These are phyloP conservation scores for Hemileccinum rubropunctum DNA, from an alignment of 768 basidiomycete species.

Conservation along the genomic window DNA sequence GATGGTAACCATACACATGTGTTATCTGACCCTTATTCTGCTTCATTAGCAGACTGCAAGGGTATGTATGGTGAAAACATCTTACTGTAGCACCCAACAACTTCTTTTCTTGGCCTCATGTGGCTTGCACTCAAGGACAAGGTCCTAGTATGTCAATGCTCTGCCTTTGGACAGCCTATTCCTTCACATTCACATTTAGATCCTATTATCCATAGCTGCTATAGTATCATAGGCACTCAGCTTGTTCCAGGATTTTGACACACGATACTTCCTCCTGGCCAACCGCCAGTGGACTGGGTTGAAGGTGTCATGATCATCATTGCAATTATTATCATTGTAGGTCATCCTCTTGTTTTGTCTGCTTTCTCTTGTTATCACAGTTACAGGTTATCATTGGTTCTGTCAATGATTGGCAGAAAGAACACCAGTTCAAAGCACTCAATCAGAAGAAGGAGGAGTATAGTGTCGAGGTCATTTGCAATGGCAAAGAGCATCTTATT, in stretches of 20 bases:
- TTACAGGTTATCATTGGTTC: constrained; percentile 83
- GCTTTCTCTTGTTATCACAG: background rate
- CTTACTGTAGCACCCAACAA: constrained; percentile 66
- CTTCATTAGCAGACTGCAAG: constrained; percentile 57
- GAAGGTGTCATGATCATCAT: constrained; percentile 86
- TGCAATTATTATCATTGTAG: constrained; percentile 71
- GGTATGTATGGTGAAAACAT: constrained; percentile 75
- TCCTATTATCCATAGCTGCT: constrained; percentile 89
- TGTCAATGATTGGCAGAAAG: constrained; percentile 98
- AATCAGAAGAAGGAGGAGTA: constrained; percentile 97
- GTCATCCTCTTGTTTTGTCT: constrained; percentile 19
- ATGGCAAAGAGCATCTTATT: constrained; percentile 65
- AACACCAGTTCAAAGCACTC: constrained; percentile 87
- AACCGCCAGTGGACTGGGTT: constrained; percentile 93
- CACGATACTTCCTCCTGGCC: constrained; percentile 49
- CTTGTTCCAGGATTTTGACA: constrained; percentile 91
- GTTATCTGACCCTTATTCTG: constrained; percentile 22
- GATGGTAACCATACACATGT: background rate
- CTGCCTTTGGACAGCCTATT: background rate
- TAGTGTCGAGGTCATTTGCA: constrained; percentile 77
- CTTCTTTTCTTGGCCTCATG: constrained; percentile 73
- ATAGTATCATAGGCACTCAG: constrained; percentile 91
- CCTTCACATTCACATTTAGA: constrained; percentile 39
- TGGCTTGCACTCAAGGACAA: constrained; percentile 88
- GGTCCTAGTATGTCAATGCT: constrained; percentile 60